Conservation (phyloP, 2,329 filamentous ascomycete species). For the Fusarium penzigii region DNA sequence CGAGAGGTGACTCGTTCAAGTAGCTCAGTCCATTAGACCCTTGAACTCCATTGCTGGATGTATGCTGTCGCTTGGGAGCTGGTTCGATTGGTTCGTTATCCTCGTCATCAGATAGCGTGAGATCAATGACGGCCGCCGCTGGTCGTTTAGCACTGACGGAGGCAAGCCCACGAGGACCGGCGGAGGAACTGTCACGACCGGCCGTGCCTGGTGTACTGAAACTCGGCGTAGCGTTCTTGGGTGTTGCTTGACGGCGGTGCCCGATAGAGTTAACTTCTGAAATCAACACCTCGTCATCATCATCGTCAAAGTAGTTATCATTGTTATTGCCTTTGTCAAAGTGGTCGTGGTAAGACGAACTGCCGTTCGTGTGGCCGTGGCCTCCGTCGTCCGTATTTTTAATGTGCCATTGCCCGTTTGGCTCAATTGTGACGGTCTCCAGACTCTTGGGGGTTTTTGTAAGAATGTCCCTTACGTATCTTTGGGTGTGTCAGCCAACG, state of each 20-base stretch:
- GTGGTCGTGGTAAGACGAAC: constrained; percentile 26
- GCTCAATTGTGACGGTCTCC: constrained; percentile 89
- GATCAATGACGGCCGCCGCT: constrained; percentile 56
- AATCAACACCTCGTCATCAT: constrained; percentile 54
- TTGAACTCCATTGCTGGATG: constrained; percentile 26
- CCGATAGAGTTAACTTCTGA: constrained; percentile 43
- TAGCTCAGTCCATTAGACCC: constrained; percentile 20
- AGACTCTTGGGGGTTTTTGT: constrained; percentile 67
- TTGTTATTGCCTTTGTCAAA: constrained; percentile 52
- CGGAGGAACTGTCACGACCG: constrained; percentile 37
- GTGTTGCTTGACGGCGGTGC: constrained; percentile 38
- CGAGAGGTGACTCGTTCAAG: constrained; percentile 25
- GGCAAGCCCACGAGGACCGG: constrained; percentile 35
- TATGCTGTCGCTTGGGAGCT: constrained; percentile 49
- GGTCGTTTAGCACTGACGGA: constrained; percentile 49
- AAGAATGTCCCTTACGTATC: constrained; percentile 87
- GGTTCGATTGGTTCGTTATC: constrained; percentile 52
- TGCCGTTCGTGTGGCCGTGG: constrained; percentile 28
- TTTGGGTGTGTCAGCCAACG: constrained; percentile 34
- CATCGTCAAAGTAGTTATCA: constrained; percentile 44
- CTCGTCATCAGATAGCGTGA: constrained; percentile 55
- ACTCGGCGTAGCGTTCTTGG: constrained; percentile 37
- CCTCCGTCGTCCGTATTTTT: constrained; percentile 37
- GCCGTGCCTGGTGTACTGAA: constrained; percentile 41
- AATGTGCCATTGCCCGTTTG: constrained; percentile 73